Evolutionary conservation across 768 basidiomycete genomes (phyloP), one percentile per base, ranked within the genome.

Genomic region (Melanogaster broomeanus): DNA sequence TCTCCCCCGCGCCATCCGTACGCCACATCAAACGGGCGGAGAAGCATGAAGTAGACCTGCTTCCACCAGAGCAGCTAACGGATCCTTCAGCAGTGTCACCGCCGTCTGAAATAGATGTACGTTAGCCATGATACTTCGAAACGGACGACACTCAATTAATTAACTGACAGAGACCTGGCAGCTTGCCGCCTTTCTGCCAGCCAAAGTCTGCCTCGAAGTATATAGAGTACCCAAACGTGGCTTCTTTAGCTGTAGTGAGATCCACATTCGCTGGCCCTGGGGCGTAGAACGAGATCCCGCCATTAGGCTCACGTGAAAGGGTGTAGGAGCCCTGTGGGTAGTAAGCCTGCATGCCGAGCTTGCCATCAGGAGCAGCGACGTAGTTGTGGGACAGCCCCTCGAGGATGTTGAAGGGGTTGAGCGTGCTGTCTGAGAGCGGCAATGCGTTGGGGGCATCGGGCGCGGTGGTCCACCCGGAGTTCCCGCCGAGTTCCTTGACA

Each of bases 11-110:
- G 42, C 82, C 85, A 5, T 77, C 66, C 6, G 67, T 62, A 49
- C 84, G 78, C 83, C 84, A 88, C 87, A 90, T 88, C 39, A 87
- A 71, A 54, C 85, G 81, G 33, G 77, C 77, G 16, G 81, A 83
- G 74, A 84, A 85, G 75, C 86, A 87, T 2, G 60, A 62, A 33
- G 74, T 63, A 22, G 76, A 70, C 42, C 83, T 79, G 40, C 83
- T 71, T 8, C 87, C 87, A 42, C 87, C 87, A 13, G 84, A 84
- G 72, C 85, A 88, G 49, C 72, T 63, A 33, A 77, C 67, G 16
- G 86, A 77, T 8, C 63, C 68, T 2, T 70, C 73, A 3, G 72
- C 71, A 51, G 61, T 71, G 61, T 83, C 72, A 12, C 86, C 86
- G 45, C 84, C 85, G 59, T 80, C 81, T 83, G 56, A 25, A 38